phyloP scores from a whole-genome alignment of 2,329 filamentous ascomycete species.

The Pseudogymnoascus sp. region DNA sequence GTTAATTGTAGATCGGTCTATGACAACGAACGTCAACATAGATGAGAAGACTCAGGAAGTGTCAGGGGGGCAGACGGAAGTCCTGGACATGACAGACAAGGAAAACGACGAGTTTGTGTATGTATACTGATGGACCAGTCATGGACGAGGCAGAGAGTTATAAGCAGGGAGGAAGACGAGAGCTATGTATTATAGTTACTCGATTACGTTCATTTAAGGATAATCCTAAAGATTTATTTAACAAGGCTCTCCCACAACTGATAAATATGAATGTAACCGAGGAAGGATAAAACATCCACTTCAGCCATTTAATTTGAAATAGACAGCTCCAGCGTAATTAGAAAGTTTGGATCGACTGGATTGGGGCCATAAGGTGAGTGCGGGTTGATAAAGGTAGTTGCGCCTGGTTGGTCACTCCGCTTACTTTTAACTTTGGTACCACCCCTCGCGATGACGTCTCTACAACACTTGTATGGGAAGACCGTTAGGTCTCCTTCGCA shows the following conservation, averaged over 20 bases:
- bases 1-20: constrained; percentile 52
- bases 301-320: no score
- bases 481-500: no score
- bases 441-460: no score
- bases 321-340: no score
- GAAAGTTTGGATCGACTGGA: no score
- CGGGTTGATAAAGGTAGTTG: no score
- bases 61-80: constrained; percentile 17
- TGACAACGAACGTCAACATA: constrained; percentile 35
- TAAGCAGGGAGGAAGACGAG: not conserved
- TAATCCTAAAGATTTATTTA: not conserved
- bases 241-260: not conserved
- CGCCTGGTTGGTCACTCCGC: no score
- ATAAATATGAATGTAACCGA: no score
- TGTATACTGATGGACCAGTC: constrained; percentile 38
- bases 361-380: no score
- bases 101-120: constrained; percentile 64
- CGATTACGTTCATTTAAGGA: constrained; percentile 1
- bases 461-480: no score
- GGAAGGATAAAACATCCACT: no score
- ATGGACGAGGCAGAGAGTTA: constrained; percentile 10
- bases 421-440: no score
- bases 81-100: constrained; percentile 55
- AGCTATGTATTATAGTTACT: not conserved
- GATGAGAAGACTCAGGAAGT: constrained; percentile 1